Evolutionary conservation across 768 basidiomycete species (phyloP), one percentile per base, ranked within the genome.

Genomic region (Asterophora lycoperdoides): DNA sequence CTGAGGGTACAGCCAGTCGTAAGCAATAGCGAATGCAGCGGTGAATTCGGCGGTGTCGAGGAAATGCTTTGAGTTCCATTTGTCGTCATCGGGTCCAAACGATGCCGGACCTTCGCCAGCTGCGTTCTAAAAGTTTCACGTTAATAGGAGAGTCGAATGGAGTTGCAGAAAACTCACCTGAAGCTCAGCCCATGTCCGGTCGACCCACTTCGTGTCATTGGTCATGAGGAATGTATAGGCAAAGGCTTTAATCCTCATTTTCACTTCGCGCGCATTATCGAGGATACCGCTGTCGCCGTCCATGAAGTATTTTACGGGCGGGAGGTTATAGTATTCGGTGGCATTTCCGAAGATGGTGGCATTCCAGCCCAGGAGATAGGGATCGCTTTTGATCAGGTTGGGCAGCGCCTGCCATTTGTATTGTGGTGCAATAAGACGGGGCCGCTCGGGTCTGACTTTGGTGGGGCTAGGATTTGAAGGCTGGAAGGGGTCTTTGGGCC

Each of bases 241-340:
- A 69, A 90, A 93, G 42, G 89, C 90, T 69, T 99, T 99, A 68
- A 97, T 74, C 46, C 90, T 79, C 72, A 86, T 76, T 68, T 99
- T 98, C 61, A 95, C 75, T 65, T 87, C 79, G 52, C 96, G 84
- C 15, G 94, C 86, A 53, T 82, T 80, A 61, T 99, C 96, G 23
- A 99, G 76, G 30, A 98, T 92, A 60, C 96, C 96, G 55, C 87
- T 93, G 54, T 79, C 79, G 19, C 89, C 86, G 60, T 99, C 96
- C 60, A 79, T 65, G 54, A 70, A 65, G 64, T 97, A 96, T 17
- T 56, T 58, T 29, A 90, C 86, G 35, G 86, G 81, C n/a, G 76
- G 71, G 18, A 78, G 67, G 44, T 66, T 60, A 62, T 75, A 80
- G 61, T 86, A 93, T 14, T 74, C 68, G 0, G 89, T 80, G 11